phyloP scores from a whole-genome alignment of 108 stramenopile genomes.

The Poteriospumella lacustris region DNA sequence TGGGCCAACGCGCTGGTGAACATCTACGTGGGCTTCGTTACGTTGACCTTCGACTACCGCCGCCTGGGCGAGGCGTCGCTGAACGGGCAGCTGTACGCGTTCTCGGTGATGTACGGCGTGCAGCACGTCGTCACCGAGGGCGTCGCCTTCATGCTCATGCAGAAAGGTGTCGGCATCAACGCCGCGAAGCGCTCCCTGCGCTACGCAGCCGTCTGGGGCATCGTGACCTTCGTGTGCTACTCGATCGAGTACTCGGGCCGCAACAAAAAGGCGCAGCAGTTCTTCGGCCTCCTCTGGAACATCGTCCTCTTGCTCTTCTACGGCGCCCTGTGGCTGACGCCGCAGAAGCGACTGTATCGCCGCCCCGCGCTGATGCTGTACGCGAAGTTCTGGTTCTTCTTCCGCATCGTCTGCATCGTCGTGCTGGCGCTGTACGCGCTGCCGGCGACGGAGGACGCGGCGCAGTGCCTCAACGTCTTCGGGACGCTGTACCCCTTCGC shows the following conservation, averaged over 20 bases:
- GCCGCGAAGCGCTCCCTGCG: conserved; percentile 1
- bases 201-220: background rate
- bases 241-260: background rate
- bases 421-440: background rate
- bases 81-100: too few relatives aligned
- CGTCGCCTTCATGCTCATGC: conserved; percentile 10
- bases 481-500: background rate
- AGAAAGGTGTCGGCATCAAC: conserved; percentile 15
- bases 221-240: background rate
- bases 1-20: conserved; percentile 2
- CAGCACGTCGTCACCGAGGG: conserved; percentile 21
- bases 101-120: background rate
- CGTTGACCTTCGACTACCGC: background rate
- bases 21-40: background rate
- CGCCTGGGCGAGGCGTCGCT: background rate
- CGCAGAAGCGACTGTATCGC: conserved; percentile 1
- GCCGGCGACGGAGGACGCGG: background rate
- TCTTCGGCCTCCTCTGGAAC: background rate
- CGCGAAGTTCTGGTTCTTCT: conserved; percentile 27
- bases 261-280: background rate
- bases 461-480: background rate
- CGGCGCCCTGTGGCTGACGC: background rate
- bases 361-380: conserved; percentile 14
- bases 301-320: conserved; percentile 2
- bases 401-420: background rate